A percentile compares a stretch with the other conserved stretches of the same genome.
Evolutionary conservation across 768 basidiomycete genomes (phyloP).

Genomic region (Auricularia sp.): DNA sequence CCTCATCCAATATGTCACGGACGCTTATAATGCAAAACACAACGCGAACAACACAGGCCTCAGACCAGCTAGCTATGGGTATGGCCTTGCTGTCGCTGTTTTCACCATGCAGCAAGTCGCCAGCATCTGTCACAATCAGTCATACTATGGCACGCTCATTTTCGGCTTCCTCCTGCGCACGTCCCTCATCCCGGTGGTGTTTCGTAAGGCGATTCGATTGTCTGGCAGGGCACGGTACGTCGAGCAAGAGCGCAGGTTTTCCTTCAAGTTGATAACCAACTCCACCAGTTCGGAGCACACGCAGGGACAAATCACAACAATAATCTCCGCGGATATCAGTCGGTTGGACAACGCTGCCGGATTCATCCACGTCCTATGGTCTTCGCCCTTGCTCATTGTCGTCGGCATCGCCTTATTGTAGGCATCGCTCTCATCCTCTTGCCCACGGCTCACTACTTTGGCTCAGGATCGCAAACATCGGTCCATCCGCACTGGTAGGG

Average conservation of each 20-base stretch:
- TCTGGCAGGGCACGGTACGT: constrained; percentile 43
- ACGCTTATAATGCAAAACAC: not conserved
- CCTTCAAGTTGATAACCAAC: not conserved
- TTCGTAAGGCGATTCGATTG: constrained; percentile 57
- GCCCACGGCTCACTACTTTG: not conserved
- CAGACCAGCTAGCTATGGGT: not conserved
- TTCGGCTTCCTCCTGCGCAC: not conserved
- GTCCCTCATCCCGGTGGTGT: constrained; percentile 34
- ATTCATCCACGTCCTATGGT: not conserved
- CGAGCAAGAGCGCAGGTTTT: not conserved
- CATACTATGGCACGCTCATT: not conserved
- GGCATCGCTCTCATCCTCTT: not conserved
- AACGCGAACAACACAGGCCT: not conserved
- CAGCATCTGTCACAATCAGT: not conserved
- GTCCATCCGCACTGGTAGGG: not conserved
- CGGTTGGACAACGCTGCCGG: not conserved
- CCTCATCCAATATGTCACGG: not conserved
- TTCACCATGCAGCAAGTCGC: not conserved
- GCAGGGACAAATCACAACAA: constrained; percentile 58
- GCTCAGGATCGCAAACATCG: not conserved
- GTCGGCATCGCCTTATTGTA: not conserved
- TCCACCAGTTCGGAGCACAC: constrained; percentile 35
- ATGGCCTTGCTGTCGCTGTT: not conserved
- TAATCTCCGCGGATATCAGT: constrained; percentile 39
- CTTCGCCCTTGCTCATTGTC: not conserved